phyloP scores from a whole-genome alignment of 208 protist genomes.

The Trypanosoma boissoni region DNA sequence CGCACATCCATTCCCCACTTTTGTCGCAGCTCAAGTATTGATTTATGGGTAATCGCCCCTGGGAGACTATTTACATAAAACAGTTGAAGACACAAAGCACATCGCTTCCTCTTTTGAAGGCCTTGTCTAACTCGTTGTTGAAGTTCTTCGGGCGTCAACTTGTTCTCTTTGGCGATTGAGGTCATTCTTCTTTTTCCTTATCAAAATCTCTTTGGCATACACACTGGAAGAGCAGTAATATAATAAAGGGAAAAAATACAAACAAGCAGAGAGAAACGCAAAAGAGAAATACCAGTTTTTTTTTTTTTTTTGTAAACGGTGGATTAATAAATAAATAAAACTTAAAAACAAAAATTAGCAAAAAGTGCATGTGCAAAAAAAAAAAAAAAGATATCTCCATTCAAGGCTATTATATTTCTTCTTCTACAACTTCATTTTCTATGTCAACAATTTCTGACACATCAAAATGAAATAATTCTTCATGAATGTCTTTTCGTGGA shows the following conservation, averaged over 20 bases:
- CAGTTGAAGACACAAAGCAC: constrained; percentile 84
- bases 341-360: constrained; percentile 10
- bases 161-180: constrained; percentile 29
- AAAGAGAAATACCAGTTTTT: not conserved
- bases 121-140: constrained; percentile 84
- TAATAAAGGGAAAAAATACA: not conserved
- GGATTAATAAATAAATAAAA: constrained; percentile 15
- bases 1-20: constrained; percentile 87
- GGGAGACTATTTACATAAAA: constrained; percentile 92
- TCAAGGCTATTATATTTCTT: too few species aligned
- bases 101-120: constrained; percentile 90
- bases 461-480: too few species aligned
- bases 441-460: constrained; percentile 1
- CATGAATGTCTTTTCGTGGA: too few species aligned
- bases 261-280: not conserved
- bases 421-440: too few species aligned
- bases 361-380: not conserved
- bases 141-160: constrained; percentile 55
- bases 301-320: not conserved
- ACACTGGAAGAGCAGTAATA: not conserved
- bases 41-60: constrained; percentile 92
- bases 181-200: constrained; percentile 2
- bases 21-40: constrained; percentile 86
- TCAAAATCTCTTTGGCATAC: not conserved
- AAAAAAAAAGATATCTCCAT: too few species aligned